Percentiles rank a stretch among this genome's conserved stretches.
These are phyloP conservation scores for Diaporthe australafricana DNA, from an alignment of 2,329 filamentous ascomycete genomes.

Conservation along the genomic window DNA sequence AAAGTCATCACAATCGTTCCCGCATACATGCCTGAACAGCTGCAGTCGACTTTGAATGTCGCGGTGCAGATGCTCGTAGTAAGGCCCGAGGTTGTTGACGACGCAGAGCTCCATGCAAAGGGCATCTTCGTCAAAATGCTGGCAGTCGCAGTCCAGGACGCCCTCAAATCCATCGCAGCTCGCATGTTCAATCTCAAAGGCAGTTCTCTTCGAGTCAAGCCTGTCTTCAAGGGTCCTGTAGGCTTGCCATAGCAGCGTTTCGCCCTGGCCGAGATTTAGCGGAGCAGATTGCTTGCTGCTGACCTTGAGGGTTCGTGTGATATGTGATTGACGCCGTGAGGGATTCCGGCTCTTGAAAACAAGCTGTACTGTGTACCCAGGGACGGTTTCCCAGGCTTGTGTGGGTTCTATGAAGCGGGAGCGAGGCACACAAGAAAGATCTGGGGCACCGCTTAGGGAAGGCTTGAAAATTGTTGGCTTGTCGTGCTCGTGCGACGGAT, in stretches of 20 bases:
- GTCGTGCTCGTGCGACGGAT: slow-evolving; percentile 53
- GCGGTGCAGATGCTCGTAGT: slow-evolving; percentile 57
- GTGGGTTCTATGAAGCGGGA: slow-evolving; percentile 56
- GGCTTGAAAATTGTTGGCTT: slow-evolving; percentile 55
- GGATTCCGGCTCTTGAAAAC: slow-evolving; percentile 56
- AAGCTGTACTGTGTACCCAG: slow-evolving; percentile 63
- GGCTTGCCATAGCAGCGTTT: slow-evolving; percentile 59
- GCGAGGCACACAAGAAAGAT: slow-evolving; percentile 59
- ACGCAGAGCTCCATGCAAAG: slow-evolving; percentile 59
- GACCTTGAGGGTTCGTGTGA: slow-evolving; percentile 55
- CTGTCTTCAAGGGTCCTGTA: slow-evolving; percentile 55
- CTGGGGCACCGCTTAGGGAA: slow-evolving; percentile 54
- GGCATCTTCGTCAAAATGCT: slow-evolving; percentile 56
- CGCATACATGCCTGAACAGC: slow-evolving; percentile 57
- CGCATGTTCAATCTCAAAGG: slow-evolving; percentile 54
- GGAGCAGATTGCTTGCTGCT: slow-evolving; percentile 61
- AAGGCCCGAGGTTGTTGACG: slow-evolving; percentile 62
- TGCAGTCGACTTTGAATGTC: slow-evolving; percentile 56
- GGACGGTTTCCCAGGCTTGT: slow-evolving; percentile 58
- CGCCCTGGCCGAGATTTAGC: slow-evolving; percentile 57
- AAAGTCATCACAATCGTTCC: slow-evolving; percentile 58
- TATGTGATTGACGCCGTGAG: slow-evolving; percentile 47
- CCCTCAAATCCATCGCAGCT: slow-evolving; percentile 51
- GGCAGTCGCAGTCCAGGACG: slow-evolving; percentile 52
- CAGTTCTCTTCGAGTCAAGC: slow-evolving; percentile 54